Percentiles rank a stretch among this genome's conserved stretches.
phyloP scores from a whole-genome alignment of 495 filamentous ascomycete species.

The Staphylotrichum longicolle region DNA sequence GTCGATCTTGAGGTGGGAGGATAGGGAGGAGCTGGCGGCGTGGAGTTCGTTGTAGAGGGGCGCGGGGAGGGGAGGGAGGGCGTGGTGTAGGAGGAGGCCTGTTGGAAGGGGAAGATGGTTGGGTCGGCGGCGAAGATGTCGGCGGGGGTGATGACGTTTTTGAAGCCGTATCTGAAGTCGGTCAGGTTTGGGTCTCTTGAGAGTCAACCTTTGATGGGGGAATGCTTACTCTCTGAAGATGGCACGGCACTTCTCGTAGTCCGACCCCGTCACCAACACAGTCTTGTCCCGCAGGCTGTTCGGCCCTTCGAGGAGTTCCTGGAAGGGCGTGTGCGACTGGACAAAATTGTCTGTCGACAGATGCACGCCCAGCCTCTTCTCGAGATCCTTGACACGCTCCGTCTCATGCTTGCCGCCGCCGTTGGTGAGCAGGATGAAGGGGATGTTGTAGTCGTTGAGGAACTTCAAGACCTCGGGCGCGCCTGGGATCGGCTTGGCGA shows the following conservation, averaged over 20 bases:
- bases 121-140: slow-evolving; percentile 77
- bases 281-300: slow-evolving; percentile 57
- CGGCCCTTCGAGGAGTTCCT: slow-evolving; percentile 44
- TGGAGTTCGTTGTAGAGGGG: slow-evolving; percentile 25
- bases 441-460: slow-evolving; percentile 63
- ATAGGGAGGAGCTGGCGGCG: slow-evolving; percentile 4
- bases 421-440: slow-evolving; percentile 93
- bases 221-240: slow-evolving; percentile 69
- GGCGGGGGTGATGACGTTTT: slow-evolving; percentile 75
- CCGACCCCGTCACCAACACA: slow-evolving; percentile 78
- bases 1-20: slow-evolving; percentile 63
- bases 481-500: slow-evolving; percentile 72
- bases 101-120: slow-evolving; percentile 75
- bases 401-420: slow-evolving; percentile 87
- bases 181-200: background rate
- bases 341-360: slow-evolving; percentile 85
- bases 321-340: slow-evolving; percentile 92
- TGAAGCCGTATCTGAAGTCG: slow-evolving; percentile 59
- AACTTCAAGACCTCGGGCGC: slow-evolving; percentile 71
- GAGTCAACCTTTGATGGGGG: background rate
- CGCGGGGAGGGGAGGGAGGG: slow-evolving; percentile 57
- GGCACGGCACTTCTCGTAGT: slow-evolving; percentile 67
- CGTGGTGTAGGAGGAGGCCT: slow-evolving; percentile 53
- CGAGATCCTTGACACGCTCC: slow-evolving; percentile 80
- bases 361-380: slow-evolving; percentile 67